These are phyloP conservation scores for Cladosporium austrohemisphaericum DNA, from an alignment of 2,329 filamentous ascomycete genomes.

Conservation along the genomic window DNA sequence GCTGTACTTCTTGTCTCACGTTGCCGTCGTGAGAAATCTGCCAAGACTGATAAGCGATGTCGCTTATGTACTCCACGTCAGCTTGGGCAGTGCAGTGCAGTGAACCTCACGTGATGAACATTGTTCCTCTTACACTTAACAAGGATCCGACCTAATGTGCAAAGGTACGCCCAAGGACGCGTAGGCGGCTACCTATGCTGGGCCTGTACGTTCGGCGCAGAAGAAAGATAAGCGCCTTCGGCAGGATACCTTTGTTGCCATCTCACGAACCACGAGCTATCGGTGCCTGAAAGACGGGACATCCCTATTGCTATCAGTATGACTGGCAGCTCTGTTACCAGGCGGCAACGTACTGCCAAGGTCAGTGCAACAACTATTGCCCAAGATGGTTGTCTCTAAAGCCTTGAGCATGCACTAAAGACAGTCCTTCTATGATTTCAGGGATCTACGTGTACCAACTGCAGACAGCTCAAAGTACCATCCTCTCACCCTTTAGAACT, in stretches of 20 bases:
- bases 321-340: neutral
- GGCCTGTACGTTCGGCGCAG: neutral
- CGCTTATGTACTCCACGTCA: too few relatives aligned
- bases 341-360: neutral
- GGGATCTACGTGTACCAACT: neutral
- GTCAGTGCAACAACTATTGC: neutral
- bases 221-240: neutral
- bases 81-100: too few relatives aligned
- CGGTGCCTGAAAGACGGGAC: neutral
- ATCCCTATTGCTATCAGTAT: neutral
- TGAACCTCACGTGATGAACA: too few relatives aligned
- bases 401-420: neutral
- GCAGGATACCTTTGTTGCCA: neutral
- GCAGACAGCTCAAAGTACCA: neutral
- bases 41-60: neutral
- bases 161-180: neutral
- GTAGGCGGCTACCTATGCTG: neutral
- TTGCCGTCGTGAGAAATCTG: too few relatives aligned
- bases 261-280: neutral
- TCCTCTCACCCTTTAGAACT: neutral
- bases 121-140: too few relatives aligned
- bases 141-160: too few relatives aligned
- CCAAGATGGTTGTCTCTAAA: neutral
- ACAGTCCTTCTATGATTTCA: neutral
- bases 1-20: too few relatives aligned